phyloP scores from a whole-genome alignment of 2,329 filamentous ascomycete species.

The Daldinia eschscholtzii region DNA sequence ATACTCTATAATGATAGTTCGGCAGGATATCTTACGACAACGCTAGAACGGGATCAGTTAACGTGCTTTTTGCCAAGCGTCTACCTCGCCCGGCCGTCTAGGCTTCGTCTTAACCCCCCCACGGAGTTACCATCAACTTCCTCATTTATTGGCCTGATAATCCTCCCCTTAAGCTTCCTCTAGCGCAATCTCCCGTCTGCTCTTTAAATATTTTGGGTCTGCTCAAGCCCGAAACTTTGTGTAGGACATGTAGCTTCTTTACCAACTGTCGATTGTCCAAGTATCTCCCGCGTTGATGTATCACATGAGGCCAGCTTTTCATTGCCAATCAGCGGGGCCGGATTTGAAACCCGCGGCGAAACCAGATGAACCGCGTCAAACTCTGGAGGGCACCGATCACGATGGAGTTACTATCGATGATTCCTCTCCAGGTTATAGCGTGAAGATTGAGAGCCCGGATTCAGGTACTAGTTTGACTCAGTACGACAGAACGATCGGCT shows the following conservation, averaged over 20 bases:
- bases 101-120: conserved; percentile 13
- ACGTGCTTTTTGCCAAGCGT: conserved; percentile 27
- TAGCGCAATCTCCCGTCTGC: not conserved
- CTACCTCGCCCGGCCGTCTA: conserved; percentile 17
- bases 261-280: conserved; percentile 20
- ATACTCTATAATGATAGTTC: conserved; percentile 10
- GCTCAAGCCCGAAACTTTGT: conserved; percentile 12
- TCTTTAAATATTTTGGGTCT: not conserved
- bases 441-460: conserved; percentile 36
- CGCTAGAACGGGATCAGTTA: conserved; percentile 16
- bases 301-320: conserved; percentile 30
- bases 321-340: conserved; percentile 27
- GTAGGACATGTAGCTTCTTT: conserved; percentile 21
- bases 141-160: conserved; percentile 15
- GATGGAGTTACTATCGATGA: conserved; percentile 13
- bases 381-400: conserved; percentile 12
- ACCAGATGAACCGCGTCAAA: conserved; percentile 14
- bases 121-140: conserved; percentile 10
- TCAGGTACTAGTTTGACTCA: conserved; percentile 23
- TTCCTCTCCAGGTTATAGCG: conserved; percentile 12
- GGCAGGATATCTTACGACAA: conserved; percentile 17
- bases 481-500: conserved; percentile 20
- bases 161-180: conserved; percentile 8
- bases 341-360: conserved; percentile 17
- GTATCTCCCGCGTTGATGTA: conserved; percentile 24